Conservation (phyloP, 805 yeast species). For the Zygosaccharomyces siamensis region DNA sequence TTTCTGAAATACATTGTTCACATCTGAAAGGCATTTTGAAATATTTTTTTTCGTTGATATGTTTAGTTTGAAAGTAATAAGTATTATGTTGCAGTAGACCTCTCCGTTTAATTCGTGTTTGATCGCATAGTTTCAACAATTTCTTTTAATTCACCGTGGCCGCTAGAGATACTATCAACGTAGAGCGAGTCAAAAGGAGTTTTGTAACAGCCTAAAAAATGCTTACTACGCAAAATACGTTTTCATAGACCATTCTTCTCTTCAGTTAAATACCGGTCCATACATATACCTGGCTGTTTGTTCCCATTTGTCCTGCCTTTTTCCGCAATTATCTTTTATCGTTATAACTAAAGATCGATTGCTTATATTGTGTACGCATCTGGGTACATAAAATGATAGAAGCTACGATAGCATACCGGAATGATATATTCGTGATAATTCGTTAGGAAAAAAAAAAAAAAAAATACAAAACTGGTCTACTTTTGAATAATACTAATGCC, state of each 20-base stretch:
- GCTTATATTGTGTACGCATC: neutral
- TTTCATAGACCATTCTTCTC: too few species aligned
- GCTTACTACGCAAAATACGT: conserved; percentile 2
- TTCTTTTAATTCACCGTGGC: neutral
- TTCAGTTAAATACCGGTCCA: neutral
- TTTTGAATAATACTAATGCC: neutral
- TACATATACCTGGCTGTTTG: conserved; percentile 1
- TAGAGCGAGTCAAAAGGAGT: neutral
- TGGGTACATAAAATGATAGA: neutral
- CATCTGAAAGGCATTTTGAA: neutral
- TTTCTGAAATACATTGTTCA: too few species aligned
- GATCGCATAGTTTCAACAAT: neutral
- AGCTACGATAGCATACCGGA: neutral
- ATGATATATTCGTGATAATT: neutral
- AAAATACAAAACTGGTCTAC: neutral
- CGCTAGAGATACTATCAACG: neutral
- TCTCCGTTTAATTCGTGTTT: neutral
- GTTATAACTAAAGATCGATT: neutral
- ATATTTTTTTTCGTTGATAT: neutral
- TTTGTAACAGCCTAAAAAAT: neutral
- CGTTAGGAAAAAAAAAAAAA: neutral
- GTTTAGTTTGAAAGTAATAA: neutral
- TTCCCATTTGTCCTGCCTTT: conserved; percentile 3
- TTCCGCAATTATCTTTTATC: neutral
- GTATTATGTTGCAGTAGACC: neutral